phyloP scores from a whole-genome alignment of 306 rosid species.

The Cicer arietinum region DNA sequence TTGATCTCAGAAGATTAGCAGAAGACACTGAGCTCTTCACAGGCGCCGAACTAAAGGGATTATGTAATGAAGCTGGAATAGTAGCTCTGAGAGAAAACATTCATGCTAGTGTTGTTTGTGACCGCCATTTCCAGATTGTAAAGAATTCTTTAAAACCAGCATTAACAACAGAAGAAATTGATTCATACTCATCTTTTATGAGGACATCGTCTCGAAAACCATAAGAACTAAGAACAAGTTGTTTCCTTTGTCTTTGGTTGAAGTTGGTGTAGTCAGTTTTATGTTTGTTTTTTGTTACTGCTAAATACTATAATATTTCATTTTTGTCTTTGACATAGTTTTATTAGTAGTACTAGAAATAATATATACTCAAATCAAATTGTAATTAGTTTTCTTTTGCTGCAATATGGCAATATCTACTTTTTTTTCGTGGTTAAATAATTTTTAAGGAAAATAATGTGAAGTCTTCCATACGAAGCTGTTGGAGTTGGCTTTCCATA shows the following conservation, averaged over 20 bases:
- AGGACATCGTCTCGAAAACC: constrained; percentile 49
- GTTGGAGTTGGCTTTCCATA: too few relatives aligned
- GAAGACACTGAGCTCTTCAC: constrained; percentile 82
- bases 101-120: constrained; percentile 59
- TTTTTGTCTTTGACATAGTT: too few relatives aligned
- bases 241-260: constrained; percentile 42
- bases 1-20: constrained; percentile 72
- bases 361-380: too few relatives aligned
- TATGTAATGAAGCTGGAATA: constrained; percentile 87
- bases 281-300: constrained; percentile 45
- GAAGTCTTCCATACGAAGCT: too few relatives aligned
- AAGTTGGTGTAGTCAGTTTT: constrained; percentile 49
- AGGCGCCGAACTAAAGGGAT: constrained; percentile 87
- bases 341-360: too few relatives aligned
- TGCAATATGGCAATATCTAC: too few relatives aligned
- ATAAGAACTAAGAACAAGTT: too few relatives aligned
- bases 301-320: constrained; percentile 37
- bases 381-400: too few relatives aligned
- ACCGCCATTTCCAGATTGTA: constrained; percentile 70
- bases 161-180: constrained; percentile 59
- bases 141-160: constrained; percentile 73
- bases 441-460: too few relatives aligned
- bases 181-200: constrained; percentile 61
- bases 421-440: too few relatives aligned
- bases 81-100: constrained; percentile 87